Conservation (phyloP, 768 basidiomycete genomes). For the Hericium erinaceus region DNA sequence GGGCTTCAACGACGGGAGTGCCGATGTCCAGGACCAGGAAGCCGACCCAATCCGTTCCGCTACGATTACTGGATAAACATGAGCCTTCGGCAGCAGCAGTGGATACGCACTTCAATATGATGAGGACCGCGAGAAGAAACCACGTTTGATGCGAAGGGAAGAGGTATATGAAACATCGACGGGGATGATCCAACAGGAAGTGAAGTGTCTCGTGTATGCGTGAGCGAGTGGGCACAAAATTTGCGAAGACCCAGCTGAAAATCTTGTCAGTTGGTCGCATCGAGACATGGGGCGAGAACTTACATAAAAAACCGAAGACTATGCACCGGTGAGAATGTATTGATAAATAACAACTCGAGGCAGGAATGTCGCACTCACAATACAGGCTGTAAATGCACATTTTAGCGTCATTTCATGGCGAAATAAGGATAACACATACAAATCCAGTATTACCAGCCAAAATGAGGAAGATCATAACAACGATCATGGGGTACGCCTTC, state of each 20-base stretch:
- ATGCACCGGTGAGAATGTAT: neutral
- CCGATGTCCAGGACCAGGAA: slow-evolving; percentile 87
- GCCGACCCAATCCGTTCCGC: slow-evolving; percentile 78
- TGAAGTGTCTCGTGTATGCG: slow-evolving; percentile 69
- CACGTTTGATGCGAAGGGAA: slow-evolving; percentile 93
- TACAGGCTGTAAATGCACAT: slow-evolving; percentile 49
- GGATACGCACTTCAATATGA: slow-evolving; percentile 53
- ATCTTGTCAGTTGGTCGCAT: slow-evolving; percentile 1
- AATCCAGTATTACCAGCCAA: slow-evolving; percentile 91
- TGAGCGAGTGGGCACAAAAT: slow-evolving; percentile 48
- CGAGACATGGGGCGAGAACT: slow-evolving; percentile 19
- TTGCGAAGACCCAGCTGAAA: slow-evolving; percentile 64
- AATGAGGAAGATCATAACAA: slow-evolving; percentile 64
- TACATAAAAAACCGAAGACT: slow-evolving; percentile 82
- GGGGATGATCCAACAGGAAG: slow-evolving; percentile 91
- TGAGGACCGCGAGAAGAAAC: slow-evolving; percentile 68
- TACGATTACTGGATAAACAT: slow-evolving; percentile 18
- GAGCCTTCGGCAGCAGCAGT: neutral
- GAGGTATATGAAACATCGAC: slow-evolving; percentile 83
- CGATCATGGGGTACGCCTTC: slow-evolving; percentile 70
- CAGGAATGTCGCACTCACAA: slow-evolving; percentile 47
- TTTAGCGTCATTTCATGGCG: slow-evolving; percentile 1
- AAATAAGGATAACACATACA: slow-evolving; percentile 42
- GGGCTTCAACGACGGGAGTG: slow-evolving; percentile 52
- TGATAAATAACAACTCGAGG: neutral